A percentile compares a stretch with the other conserved stretches of the same genome.
phyloP scores from a whole-genome alignment of 495 filamentous ascomycete genomes.

The Clavariopsis aquatica region DNA sequence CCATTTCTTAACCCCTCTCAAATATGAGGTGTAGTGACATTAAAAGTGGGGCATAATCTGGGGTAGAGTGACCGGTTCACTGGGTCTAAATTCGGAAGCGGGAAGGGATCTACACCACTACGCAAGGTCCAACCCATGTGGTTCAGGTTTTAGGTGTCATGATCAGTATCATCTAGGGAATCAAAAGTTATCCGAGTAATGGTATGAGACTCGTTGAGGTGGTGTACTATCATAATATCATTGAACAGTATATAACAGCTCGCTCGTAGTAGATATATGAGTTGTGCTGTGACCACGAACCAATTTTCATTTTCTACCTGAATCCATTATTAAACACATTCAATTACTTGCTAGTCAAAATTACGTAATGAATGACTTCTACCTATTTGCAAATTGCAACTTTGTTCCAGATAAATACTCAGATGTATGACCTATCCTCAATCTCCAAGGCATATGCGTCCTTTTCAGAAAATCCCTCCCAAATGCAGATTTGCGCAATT shows the following conservation, averaged over 20 bases:
- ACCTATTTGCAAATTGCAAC: conserved; percentile 38
- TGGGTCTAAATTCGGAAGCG: not conserved
- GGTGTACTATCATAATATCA: no score
- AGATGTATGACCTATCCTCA: conserved; percentile 22
- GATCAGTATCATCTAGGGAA: not conserved
- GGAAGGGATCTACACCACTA: conserved; percentile 11
- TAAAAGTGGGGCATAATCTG: not conserved
- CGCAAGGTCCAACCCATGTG: not conserved
- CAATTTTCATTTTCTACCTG: no score
- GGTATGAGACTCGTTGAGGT: conserved; percentile 11
- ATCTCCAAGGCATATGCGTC: not conserved
- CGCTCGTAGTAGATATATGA: not conserved
- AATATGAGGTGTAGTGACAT: conserved; percentile 19
- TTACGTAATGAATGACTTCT: conserved; percentile 25
- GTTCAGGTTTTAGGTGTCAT: not conserved
- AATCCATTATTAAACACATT: no score
- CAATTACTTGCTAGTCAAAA: not conserved
- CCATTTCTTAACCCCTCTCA: no score
- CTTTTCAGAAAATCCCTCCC: not conserved
- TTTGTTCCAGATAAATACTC: conserved; percentile 37
- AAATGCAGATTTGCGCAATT: not conserved
- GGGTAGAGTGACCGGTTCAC: conserved; percentile 25
- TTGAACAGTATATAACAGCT: conserved; percentile 8
- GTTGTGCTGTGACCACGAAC: no score
- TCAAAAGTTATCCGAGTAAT: conserved; percentile 5